Base-by-base conservation (phyloP, 306 rosid species). In the Acacia crassicarpa region DNA sequence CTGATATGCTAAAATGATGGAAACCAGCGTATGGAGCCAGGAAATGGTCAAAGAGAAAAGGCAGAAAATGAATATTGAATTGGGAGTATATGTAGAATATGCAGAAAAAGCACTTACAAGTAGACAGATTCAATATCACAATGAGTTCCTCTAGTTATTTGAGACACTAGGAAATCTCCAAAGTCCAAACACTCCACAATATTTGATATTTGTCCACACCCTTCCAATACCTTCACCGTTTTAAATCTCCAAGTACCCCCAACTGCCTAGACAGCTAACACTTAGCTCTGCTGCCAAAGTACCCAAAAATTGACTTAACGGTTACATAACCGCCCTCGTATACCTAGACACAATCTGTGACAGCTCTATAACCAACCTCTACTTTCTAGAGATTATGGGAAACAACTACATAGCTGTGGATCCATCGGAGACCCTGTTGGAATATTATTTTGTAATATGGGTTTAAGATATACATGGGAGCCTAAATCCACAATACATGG, bases 371-470 rank as follows among this genome's bases (percentile, higher is more conserved):
- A 61, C 67, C 19, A 62, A 15, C 20, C 19, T 62, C 40, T 27
- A 62, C 38, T 4, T 8, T 38, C 67, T 12, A 25, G 33, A 6
- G 40, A 62, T 13, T 25, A 27, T 25, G 8, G 17, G 67, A 62
- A 25, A 23, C 67, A 11, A 14, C 8, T 62, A 62, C 17, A 62
- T 27, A 62, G 19, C 6, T 62, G 40, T 62, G 67, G 67, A 62
- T 62, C 19, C 9, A 23, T 62, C 40, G 27, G 40, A 25, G 19
- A 62, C 76, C 79, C 30, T 45, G 67, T 61, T 38, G 70, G 74
- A 74, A 61, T 79, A 45, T 48, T 66, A 22, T 83, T 46, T 22
- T 65, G 41, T 27, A 8, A 46, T 63, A 65, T 43, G 70, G 74
- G 44, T 44, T 72, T 61, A 70, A 20, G 20, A 20, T 54, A 54